Conservation (phyloP, 2,329 filamentous ascomycete genomes). For the Magnaporthiopsis poae region DNA sequence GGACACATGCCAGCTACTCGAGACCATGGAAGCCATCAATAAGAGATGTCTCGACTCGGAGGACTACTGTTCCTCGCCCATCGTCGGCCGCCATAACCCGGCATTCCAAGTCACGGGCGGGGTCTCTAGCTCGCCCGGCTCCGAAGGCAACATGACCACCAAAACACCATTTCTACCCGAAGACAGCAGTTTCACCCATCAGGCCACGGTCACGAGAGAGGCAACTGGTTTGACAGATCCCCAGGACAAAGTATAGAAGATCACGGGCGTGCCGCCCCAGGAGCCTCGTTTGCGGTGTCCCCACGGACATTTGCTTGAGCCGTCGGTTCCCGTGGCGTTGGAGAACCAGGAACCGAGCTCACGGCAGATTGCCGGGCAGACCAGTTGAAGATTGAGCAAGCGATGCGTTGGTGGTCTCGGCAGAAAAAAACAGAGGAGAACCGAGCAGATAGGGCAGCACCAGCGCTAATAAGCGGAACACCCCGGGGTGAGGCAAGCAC, state of each 20-base stretch:
- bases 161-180: neutral
- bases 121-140: too few species aligned
- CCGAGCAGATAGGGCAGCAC: too few species aligned
- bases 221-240: neutral
- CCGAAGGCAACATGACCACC: neutral
- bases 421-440: too few species aligned
- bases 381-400: neutral
- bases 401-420: too few species aligned
- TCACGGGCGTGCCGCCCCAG: too few species aligned
- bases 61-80: neutral
- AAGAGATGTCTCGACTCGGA: neutral
- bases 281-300: too few species aligned
- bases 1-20: neutral
- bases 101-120: too few species aligned
- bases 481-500: neutral
- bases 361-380: neutral
- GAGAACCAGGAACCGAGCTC: neutral
- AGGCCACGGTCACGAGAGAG: neutral
- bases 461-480: neutral
- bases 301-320: neutral
- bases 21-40: neutral
- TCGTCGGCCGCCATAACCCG: too few species aligned
- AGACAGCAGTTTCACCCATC: neutral
- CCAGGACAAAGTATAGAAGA: neutral
- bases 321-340: too few species aligned